Evolutionary conservation across 805 yeast species (phyloP), one percentile per base, ranked within the genome.

Genomic region (Torulaspora quercuum): DNA sequence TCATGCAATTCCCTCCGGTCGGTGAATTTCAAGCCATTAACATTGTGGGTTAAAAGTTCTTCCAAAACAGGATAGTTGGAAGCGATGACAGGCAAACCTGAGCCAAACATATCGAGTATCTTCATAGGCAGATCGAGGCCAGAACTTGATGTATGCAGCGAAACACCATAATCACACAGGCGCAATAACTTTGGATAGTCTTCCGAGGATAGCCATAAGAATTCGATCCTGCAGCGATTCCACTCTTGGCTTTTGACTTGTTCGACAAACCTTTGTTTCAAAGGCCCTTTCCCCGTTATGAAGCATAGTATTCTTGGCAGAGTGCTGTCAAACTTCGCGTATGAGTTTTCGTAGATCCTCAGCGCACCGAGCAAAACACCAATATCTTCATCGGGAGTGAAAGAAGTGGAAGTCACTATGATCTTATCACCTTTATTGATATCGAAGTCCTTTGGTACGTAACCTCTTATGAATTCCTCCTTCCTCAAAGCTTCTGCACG

Each of bases 231-330:
- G 5, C 88, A 75, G 25, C 73, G 69, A 2, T 64, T 46, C 56
- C 76, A 67, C 12, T 59, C 41, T 25, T 73, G 68, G 7, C 56
- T 49, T n/a, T 64, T 50, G 2, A 83, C 82, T 15, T 66, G 57
- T 2, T 52, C 41, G 18, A 74, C 54, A 49, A 80, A 82, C 13
- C 72, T 63, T 2, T 62, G 58, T 46, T 77, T 77, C 61, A 83
- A 57, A 0, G 97, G 97, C 0, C 99, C 99, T 57, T 89, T 90
- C 0, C 99, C 99, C 0, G 99, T 92, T n/a, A 92, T 81, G n/a
- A 92, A 62, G 35, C 87, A 74, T 24, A 78, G 58, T 1, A 89
- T 53, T 3, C 69, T 72, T 1, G 80, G 78, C 3, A 70, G 45
- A 3, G 34, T 35, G 24, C 45, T 33, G 32, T 61, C 58, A 8